A percentile compares a stretch with the other conserved stretches of the same genome.
Evolutionary conservation across 345 rosid genomes (phyloP).

Genomic region (Conringia planisiliqua): DNA sequence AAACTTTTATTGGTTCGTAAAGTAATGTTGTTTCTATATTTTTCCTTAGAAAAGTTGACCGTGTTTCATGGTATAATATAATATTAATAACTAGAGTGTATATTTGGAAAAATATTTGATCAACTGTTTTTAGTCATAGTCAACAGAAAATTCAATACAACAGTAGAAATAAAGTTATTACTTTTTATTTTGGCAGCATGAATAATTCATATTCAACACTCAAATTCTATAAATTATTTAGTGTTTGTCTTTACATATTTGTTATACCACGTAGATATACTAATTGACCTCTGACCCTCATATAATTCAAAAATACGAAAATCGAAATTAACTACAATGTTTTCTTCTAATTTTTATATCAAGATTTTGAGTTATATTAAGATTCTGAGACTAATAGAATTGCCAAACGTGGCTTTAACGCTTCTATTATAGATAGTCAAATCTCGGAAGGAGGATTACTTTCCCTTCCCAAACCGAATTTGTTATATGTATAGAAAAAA

Average conservation of each 20-base stretch:
- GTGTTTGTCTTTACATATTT: neutral
- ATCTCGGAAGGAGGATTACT: neutral
- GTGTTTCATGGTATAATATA: neutral
- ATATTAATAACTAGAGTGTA: neutral
- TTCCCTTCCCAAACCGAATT: neutral
- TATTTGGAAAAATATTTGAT: neutral
- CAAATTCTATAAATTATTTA: neutral
- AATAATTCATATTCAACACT: neutral
- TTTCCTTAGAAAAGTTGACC: neutral
- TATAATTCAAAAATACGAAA: neutral
- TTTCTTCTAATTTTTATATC: neutral
- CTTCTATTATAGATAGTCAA: conserved; percentile 9
- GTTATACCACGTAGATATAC: neutral
- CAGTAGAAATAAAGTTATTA: neutral
- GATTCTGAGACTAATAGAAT: neutral
- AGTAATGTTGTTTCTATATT: neutral
- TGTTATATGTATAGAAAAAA: neutral
- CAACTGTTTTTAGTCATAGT: neutral
- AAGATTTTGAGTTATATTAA: neutral
- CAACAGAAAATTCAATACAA: neutral
- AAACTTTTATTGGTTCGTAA: neutral
- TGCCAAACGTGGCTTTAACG: conserved; percentile 12
- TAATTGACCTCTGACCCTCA: neutral
- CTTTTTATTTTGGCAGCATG: neutral
- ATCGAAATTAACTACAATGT: neutral